Conservation (phyloP, 106 monocot genomes). For the Xerophyta viscosa region DNA sequence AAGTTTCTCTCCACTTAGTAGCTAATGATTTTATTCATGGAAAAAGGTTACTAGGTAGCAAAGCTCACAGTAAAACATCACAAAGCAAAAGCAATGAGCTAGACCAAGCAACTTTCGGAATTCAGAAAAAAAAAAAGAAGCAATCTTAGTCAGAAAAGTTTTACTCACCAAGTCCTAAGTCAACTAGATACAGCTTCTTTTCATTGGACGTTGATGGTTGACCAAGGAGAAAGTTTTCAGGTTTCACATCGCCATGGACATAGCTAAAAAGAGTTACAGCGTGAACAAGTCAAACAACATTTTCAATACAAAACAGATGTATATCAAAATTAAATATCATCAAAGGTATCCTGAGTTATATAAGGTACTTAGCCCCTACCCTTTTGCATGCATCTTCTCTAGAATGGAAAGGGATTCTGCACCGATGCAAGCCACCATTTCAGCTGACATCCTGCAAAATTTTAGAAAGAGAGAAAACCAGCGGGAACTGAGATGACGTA, state of each 20-base stretch:
- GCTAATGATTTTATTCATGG: conserved; percentile 21
- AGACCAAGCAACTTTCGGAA: too few relatives aligned
- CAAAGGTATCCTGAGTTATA: too few relatives aligned
- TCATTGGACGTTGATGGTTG: conserved; percentile 23
- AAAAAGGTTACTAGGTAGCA: not conserved
- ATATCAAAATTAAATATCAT: too few relatives aligned
- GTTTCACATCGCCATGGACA: conserved; percentile 45
- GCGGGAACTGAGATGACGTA: too few relatives aligned
- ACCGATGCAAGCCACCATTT: conserved; percentile 80
- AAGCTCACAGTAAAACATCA: too few relatives aligned
- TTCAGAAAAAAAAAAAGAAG: too few relatives aligned
- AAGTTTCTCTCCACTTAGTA: conserved; percentile 68
- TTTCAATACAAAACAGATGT: not conserved
- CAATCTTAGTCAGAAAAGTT: too few relatives aligned
- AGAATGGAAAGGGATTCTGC: conserved; percentile 75
- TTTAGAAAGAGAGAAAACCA: not conserved
- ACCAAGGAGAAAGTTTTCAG: conserved; percentile 39
- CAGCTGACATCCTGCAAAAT: conserved; percentile 28
- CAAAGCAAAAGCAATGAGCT: too few relatives aligned
- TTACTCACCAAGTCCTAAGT: conserved; percentile 29
- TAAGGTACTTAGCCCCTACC: too few relatives aligned
- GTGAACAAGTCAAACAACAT: not conserved
- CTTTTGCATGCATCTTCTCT: conserved; percentile 72
- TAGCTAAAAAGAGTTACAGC: conserved; percentile 8
- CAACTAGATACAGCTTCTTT: conserved; percentile 34